phyloP scores from a whole-genome alignment of 352 stramenopile genomes.

The Pythium oligandrum region DNA sequence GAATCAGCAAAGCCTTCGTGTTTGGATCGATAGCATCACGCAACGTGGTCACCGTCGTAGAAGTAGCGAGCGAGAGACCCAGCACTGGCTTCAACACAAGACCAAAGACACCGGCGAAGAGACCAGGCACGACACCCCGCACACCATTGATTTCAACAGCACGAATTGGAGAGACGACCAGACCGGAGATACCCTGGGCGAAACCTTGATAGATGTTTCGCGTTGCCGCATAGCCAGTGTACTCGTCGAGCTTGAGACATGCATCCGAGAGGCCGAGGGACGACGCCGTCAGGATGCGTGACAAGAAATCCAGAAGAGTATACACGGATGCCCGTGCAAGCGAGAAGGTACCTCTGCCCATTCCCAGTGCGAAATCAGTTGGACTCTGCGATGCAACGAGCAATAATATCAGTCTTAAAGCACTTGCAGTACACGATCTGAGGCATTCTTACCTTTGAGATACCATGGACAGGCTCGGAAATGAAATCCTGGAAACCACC shows the following conservation, averaged over 20 bases:
- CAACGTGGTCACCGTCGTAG: conserved; percentile 65
- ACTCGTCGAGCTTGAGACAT: conserved; percentile 84
- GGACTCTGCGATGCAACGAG: conserved; percentile 34
- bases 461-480: conserved; percentile 71
- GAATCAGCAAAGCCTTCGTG: conserved; percentile 75
- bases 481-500: conserved; percentile 82
- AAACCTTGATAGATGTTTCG: conserved; percentile 86
- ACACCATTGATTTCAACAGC: conserved; percentile 75
- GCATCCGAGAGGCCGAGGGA: conserved; percentile 80
- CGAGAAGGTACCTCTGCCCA: conserved; percentile 78
- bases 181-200: conserved; percentile 76
- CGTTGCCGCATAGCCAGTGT: conserved; percentile 81
- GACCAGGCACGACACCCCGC: conserved; percentile 66
- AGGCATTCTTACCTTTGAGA: conserved; percentile 39
- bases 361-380: conserved; percentile 70
- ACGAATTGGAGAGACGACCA: conserved; percentile 82
- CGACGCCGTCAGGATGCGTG: conserved; percentile 78
- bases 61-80: conserved; percentile 68
- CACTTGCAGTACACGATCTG: neutral
- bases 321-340: conserved; percentile 82
- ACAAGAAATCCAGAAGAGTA: conserved; percentile 84
- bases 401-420: neutral
- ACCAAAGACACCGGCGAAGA: conserved; percentile 75
- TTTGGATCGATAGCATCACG: conserved; percentile 78
- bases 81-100: conserved; percentile 80